phyloP scores from a whole-genome alignment of 305 asterid genomes.

The Euphrasia arctica region DNA sequence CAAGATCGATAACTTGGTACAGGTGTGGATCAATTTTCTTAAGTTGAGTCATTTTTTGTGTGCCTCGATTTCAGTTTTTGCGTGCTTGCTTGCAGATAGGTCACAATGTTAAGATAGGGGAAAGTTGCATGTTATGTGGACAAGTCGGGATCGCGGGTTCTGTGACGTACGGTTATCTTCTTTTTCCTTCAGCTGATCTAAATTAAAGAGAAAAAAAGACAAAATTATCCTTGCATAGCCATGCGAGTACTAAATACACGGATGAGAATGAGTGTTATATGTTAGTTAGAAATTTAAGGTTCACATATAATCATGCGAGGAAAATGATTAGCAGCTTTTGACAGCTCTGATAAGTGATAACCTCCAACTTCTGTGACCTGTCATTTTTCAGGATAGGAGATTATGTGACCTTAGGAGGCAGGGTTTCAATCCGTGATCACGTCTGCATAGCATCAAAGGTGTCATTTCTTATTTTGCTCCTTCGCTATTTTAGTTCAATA shows the following conservation, averaged over 20 bases:
- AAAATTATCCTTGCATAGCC: no score
- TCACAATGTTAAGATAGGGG: constrained; percentile 86
- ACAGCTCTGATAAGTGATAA: constrained; percentile 14
- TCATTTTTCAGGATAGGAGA: constrained; percentile 65
- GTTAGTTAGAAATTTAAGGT: constrained; percentile 9
- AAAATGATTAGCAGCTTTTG: no score
- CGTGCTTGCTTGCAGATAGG: constrained; percentile 50
- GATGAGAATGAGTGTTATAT: neutral
- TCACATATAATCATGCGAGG: constrained; percentile 1
- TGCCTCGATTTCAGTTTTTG: constrained; percentile 22
- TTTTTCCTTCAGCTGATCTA: neutral
- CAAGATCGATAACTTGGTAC: constrained; percentile 90
- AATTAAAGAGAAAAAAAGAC: no score
- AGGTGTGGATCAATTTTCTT: constrained; percentile 46
- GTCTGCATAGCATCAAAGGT: constrained; percentile 75
- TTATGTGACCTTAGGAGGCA: constrained; percentile 79
- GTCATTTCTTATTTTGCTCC: neutral
- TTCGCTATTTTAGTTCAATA: neutral
- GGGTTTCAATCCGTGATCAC: constrained; percentile 78
- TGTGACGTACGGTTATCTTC: constrained; percentile 48
- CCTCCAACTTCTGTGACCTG: constrained; percentile 6
- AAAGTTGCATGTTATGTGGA: constrained; percentile 79
- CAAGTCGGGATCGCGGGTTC: constrained; percentile 96
- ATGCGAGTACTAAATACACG: no score
- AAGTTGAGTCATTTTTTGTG: neutral